Percentiles rank a stretch among this genome's conserved stretches.
These are phyloP conservation scores for Tetrahymena thermophila DNA, from an alignment of 73 alveolate genomes.

Conservation along the genomic window DNA sequence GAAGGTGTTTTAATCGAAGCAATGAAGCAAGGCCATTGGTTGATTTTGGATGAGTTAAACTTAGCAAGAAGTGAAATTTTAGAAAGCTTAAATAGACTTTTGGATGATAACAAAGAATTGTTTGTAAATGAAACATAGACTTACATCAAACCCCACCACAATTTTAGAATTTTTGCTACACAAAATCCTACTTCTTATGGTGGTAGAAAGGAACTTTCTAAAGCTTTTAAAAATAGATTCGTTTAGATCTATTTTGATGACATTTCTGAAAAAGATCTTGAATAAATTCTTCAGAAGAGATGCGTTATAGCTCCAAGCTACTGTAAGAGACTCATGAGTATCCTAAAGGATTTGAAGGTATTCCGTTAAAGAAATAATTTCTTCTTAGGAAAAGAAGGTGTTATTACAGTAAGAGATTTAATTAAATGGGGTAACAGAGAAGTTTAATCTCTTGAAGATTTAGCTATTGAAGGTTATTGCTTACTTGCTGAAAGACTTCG, in stretches of 20 bases:
- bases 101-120: constrained; percentile 98
- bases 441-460: constrained; percentile 60
- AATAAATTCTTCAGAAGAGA: constrained; percentile 85
- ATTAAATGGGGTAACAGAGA: constrained; percentile 96
- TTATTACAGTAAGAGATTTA: constrained; percentile 97
- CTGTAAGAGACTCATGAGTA: constrained; percentile 7
- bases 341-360: constrained; percentile 14
- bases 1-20: constrained; percentile 95
- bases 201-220: constrained; percentile 96
- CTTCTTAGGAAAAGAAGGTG: constrained; percentile 80
- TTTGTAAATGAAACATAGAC: constrained; percentile 93
- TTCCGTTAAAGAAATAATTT: constrained; percentile 33
- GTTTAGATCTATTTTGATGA: constrained; percentile 80
- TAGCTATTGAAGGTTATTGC: constrained; percentile 88
- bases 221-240: constrained; percentile 96
- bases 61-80: constrained; percentile 92
- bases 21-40: constrained; percentile 87
- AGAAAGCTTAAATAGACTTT: constrained; percentile 95
- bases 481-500: constrained; percentile 96
- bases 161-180: constrained; percentile 97
- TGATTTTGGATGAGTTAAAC: constrained; percentile 90
- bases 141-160: constrained; percentile 90
- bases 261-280: constrained; percentile 91
- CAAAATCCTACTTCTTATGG: constrained; percentile 97
- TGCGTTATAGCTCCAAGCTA: constrained; percentile 15